A percentile compares a stretch with the other conserved stretches of the same genome.
Conservation (phyloP, 352 stramenopile species). For the Peronosclerospora sorghi region DNA sequence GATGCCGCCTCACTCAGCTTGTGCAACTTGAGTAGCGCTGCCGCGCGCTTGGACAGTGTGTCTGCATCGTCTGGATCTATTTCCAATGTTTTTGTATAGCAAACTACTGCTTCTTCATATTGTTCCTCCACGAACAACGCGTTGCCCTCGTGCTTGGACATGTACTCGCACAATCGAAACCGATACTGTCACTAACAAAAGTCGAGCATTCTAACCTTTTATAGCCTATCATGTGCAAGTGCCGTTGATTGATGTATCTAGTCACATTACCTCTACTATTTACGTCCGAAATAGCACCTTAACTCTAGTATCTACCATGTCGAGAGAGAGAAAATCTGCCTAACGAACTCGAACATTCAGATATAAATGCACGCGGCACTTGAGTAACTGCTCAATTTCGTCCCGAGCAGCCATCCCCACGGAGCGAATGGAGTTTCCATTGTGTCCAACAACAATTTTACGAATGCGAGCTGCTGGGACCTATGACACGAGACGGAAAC, state of each 20-base stretch:
- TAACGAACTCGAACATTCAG: constrained; percentile 73
- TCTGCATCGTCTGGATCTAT: constrained; percentile 32
- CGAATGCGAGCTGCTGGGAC: constrained; percentile 60
- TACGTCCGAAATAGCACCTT: too few species aligned
- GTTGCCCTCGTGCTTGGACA: constrained; percentile 57
- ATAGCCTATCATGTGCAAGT: too few species aligned
- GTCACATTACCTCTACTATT: too few species aligned
- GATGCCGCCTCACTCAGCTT: constrained; percentile 38
- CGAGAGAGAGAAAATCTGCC: constrained; percentile 9
- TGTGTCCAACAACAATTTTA: constrained; percentile 73
- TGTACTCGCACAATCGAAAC: constrained; percentile 2
- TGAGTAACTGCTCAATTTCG: constrained; percentile 67
- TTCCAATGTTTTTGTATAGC: constrained; percentile 42
- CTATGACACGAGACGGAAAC: constrained; percentile 38
- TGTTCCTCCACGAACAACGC: constrained; percentile 77
- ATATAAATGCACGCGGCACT: constrained; percentile 69
- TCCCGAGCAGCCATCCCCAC: constrained; percentile 60
- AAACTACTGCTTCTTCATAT: constrained; percentile 45
- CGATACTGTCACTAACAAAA: too few species aligned
- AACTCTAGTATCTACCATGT: too few species aligned
- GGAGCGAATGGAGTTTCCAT: constrained; percentile 64
- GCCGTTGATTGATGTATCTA: too few species aligned
- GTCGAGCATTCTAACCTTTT: too few species aligned
- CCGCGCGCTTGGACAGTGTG: constrained; percentile 53
- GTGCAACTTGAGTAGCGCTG: constrained; percentile 56